Percentiles rank a stretch among this genome's conserved stretches.
Conservation (phyloP, 768 basidiomycete species). For the Leucocoprinus sp. region DNA sequence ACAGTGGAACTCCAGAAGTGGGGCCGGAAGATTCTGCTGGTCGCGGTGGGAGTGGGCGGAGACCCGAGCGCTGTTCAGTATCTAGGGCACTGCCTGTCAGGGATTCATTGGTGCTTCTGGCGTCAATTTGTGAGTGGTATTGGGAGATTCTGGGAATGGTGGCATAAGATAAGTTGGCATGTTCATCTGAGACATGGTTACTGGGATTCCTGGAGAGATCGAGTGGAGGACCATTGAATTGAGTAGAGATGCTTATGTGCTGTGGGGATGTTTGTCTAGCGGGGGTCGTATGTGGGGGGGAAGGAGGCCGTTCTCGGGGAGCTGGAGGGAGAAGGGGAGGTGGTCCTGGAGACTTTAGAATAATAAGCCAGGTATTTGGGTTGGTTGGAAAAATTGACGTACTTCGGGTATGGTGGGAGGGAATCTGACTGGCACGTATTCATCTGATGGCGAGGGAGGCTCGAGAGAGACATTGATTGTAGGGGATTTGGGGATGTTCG, state of each 20-base stretch:
- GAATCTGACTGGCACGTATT: neutral
- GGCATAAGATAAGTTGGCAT: neutral
- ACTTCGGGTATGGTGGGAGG: neutral
- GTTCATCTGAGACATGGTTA: too few species aligned
- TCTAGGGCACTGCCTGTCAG: neutral
- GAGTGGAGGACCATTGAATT: neutral
- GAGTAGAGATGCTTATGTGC: neutral
- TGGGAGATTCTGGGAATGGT: neutral
- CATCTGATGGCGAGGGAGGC: slow-evolving; percentile 7
- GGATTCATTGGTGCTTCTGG: neutral
- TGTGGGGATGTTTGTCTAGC: slow-evolving; percentile 7
- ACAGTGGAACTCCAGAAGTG: neutral
- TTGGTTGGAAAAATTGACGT: neutral
- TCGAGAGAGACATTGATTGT: slow-evolving; percentile 2
- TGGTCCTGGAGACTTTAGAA: slow-evolving; percentile 2
- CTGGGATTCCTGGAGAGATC: neutral
- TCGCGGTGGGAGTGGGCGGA: neutral
- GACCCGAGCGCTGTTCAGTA: neutral
- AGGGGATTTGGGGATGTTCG: neutral
- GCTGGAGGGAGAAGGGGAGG: slow-evolving; percentile 9
- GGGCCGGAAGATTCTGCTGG: neutral
- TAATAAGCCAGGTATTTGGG: neutral
- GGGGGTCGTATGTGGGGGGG: neutral
- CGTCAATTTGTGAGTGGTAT: neutral
- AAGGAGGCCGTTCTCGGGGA: slow-evolving; percentile 6